phyloP scores from a whole-genome alignment of 1,139 yeast species.

The Candida sanyaensis region DNA sequence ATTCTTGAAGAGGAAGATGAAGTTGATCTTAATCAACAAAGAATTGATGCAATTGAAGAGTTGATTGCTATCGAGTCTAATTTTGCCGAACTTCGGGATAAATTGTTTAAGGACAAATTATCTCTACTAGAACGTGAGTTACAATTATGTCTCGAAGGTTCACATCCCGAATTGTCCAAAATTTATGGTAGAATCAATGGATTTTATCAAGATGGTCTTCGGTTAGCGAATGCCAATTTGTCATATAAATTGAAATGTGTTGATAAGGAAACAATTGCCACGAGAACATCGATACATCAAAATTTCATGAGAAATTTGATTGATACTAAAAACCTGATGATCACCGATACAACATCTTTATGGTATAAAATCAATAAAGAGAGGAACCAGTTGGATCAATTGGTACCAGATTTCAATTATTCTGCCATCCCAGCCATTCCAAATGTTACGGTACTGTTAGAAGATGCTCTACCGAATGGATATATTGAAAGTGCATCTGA shows the following conservation, averaged over 20 bases:
- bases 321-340: constrained; percentile 66
- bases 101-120: constrained; percentile 72
- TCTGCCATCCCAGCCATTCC: constrained; percentile 37
- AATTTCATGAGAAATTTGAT: constrained; percentile 70
- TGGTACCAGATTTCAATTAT: constrained; percentile 49
- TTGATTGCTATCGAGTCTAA: constrained; percentile 79
- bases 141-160: constrained; percentile 83
- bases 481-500: constrained; percentile 10
- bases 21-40: constrained; percentile 47
- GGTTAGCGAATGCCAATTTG: constrained; percentile 66
- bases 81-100: constrained; percentile 84
- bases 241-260: constrained; percentile 76
- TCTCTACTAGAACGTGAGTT: constrained; percentile 77
- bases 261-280: constrained; percentile 77
- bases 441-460: constrained; percentile 18
- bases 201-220: constrained; percentile 67
- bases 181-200: constrained; percentile 71
- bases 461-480: constrained; percentile 9
- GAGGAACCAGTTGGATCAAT: constrained; percentile 78
- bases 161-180: constrained; percentile 81
- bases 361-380: constrained; percentile 96
- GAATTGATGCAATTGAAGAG: constrained; percentile 65
- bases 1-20: constrained; percentile 28
- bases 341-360: constrained; percentile 74
- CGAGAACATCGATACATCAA: constrained; percentile 81